Base-by-base conservation (phyloP, 371 early-diverging fungal species). In the Actinomucor elegans region DNA sequence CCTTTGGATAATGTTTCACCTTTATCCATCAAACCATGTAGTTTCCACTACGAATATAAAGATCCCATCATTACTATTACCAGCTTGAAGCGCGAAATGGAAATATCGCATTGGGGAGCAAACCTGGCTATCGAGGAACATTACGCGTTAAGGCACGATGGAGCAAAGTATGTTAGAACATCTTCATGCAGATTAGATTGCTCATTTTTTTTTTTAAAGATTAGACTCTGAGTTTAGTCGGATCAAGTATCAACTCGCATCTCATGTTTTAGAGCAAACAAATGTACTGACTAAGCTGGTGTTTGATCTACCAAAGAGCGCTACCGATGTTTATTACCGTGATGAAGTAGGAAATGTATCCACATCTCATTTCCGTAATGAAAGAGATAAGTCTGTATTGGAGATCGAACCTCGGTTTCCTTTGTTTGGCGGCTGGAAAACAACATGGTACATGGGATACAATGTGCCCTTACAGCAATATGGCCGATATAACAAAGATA, bases 271-370 rank as follows among this genome's bases (percentile, higher is more conserved):
- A 51, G 59, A 67, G 5, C 69, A 77, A 27, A 83, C 85, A 38
- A 85, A 83, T 47, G 83, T 78, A 34, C 60, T 88, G 20, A 76
- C 66, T n/a, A 45, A 61, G 4, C 75, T 76, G 61, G 74, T 51
- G 42, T 88, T 69, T 55, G 29, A 49, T n/a, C 73, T 94, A 14
- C 96, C 92, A 11, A 61, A 66, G 3, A 68, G 66, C 2, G 93
- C 91, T 8, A 51, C 73, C 12, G 81, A 90, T 42, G 80, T 90
- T 33, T 96, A 91, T 66, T 94, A 82, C 66, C 83, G 89, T n/a
- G 98, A 98, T 66, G 89, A 88, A 38, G 90, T 96, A 47, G 98
- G 98, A 31, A 96, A 98, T 67, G 93, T 98, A 28, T 95, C 96
- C 5, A 97, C 98, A 6, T 94, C 97, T 6, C 48, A 75, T 38